phyloP scores from a whole-genome alignment of 2,329 filamentous ascomycete genomes.

The Phyllosticta citrichinensis region DNA sequence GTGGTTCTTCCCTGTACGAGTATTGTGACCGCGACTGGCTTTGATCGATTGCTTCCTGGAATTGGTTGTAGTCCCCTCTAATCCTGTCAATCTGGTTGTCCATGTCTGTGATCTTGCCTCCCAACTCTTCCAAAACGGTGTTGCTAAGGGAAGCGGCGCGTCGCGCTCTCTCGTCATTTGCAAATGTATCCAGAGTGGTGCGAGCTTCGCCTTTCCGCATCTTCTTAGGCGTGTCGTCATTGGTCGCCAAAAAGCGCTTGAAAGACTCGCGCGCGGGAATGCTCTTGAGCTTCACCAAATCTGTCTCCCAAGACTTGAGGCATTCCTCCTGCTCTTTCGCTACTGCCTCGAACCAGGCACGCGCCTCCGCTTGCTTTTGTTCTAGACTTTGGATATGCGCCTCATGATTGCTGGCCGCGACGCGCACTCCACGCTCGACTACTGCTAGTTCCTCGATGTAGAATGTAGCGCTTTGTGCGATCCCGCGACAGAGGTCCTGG shows the following conservation, averaged over 20 bases:
- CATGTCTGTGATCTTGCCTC: slow-evolving; percentile 40
- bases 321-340: slow-evolving; percentile 58
- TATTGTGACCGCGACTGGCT: slow-evolving; percentile 43
- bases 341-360: slow-evolving; percentile 59
- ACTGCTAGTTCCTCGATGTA: slow-evolving; percentile 64
- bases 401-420: slow-evolving; percentile 77
- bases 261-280: slow-evolving; percentile 58
- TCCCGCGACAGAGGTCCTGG: slow-evolving; percentile 56
- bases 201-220: slow-evolving; percentile 19
- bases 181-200: slow-evolving; percentile 16
- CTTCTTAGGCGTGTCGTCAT: slow-evolving; percentile 13
- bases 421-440: slow-evolving; percentile 69
- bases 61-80: slow-evolving; percentile 33
- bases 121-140: slow-evolving; percentile 52
- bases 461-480: slow-evolving; percentile 52
- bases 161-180: slow-evolving; percentile 48
- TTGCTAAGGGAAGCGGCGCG: slow-evolving; percentile 62
- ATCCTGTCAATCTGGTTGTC: slow-evolving; percentile 32
- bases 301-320: slow-evolving; percentile 56
- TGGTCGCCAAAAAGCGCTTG: slow-evolving; percentile 36
- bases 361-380: slow-evolving; percentile 59
- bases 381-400: slow-evolving; percentile 63
- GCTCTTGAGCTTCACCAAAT: slow-evolving; percentile 53
- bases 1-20: slow-evolving; percentile 52
- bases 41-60: slow-evolving; percentile 34